Percentiles rank a stretch among this genome's conserved stretches.
These are phyloP conservation scores for Schizophyllum commune DNA, from an alignment of 1,284 basidiomycete species.

Conservation along the genomic window DNA sequence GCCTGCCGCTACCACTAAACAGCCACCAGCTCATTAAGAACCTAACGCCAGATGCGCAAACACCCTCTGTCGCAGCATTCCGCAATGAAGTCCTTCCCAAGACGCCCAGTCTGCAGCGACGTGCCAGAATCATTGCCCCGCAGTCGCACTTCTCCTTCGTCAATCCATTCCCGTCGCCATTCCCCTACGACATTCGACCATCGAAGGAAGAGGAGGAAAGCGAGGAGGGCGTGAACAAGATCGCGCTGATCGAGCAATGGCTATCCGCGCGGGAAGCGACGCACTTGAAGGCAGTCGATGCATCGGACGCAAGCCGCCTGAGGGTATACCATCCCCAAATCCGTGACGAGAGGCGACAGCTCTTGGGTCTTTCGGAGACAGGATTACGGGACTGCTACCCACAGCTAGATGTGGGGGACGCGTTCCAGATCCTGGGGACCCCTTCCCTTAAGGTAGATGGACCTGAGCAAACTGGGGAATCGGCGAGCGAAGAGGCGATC, in stretches of 20 bases:
- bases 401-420: conserved; percentile 81
- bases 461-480: conserved; percentile 22
- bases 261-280: conserved; percentile 56
- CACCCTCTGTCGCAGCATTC: conserved; percentile 45
- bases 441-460: conserved; percentile 37
- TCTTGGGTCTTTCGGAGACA: conserved; percentile 65
- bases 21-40: conserved; percentile 57
- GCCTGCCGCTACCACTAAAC: conserved; percentile 57
- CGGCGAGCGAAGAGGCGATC: conserved; percentile 24
- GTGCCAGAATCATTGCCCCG: conserved; percentile 51
- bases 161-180: conserved; percentile 75
- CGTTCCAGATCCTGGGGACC: conserved; percentile 52
- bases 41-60: conserved; percentile 61
- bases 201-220: conserved; percentile 32
- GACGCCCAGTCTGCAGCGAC: conserved; percentile 66
- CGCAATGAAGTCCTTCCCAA: conserved; percentile 39
- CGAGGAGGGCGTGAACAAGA: conserved; percentile 39
- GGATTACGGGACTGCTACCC: conserved; percentile 76
- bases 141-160: conserved; percentile 78
- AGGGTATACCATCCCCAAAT: conserved; percentile 41
- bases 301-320: conserved; percentile 22
- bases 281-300: conserved; percentile 20
- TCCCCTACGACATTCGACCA: conserved; percentile 75
- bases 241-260: conserved; percentile 66
- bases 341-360: conserved; percentile 50